Percentiles rank a stretch among this genome's conserved stretches.
These are phyloP conservation scores for Phytophthora europaea DNA, from an alignment of 352 stramenopile species.

Conservation along the genomic window DNA sequence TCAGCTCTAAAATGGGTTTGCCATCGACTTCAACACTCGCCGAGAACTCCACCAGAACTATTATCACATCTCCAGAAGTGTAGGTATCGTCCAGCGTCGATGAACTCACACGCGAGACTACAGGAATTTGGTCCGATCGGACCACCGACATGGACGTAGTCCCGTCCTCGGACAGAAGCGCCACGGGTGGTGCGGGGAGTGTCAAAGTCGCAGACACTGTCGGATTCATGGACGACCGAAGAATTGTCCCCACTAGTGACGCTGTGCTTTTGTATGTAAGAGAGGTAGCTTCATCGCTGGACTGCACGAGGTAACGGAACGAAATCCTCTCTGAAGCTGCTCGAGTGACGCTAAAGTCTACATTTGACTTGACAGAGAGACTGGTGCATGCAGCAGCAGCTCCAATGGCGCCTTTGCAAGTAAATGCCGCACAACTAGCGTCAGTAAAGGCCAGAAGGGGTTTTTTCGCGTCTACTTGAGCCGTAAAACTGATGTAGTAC, in stretches of 20 bases:
- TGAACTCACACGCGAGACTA: conserved; percentile 51
- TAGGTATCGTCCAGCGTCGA: conserved; percentile 62
- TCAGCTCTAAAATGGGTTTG: conserved; percentile 66
- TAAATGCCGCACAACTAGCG: conserved; percentile 53
- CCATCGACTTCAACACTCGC: conserved; percentile 60
- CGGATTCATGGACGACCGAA: conserved; percentile 51
- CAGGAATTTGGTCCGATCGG: conserved; percentile 43
- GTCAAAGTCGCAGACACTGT: conserved; percentile 37
- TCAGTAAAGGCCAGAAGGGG: conserved; percentile 41
- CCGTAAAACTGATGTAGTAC: conserved; percentile 65
- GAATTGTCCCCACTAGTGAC: conserved; percentile 52
- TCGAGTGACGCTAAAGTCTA: conserved; percentile 46
- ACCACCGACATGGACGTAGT: conserved; percentile 42
- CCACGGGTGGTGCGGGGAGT: conserved; percentile 34
- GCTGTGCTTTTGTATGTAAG: conserved; percentile 43
- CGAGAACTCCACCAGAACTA: conserved; percentile 67
- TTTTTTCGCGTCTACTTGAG: conserved; percentile 43
- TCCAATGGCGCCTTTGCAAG: conserved; percentile 54
- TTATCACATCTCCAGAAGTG: conserved; percentile 67
- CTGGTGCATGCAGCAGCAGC: conserved; percentile 34
- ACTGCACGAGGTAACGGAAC: conserved; percentile 69
- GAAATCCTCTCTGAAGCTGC: conserved; percentile 55
- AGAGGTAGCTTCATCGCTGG: conserved; percentile 34
- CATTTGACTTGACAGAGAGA: conserved; percentile 56
- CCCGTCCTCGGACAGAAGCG: conserved; percentile 21